phyloP scores from a whole-genome alignment of 176 grass and related monocot genomes.

The Saccharum spontaneum region DNA sequence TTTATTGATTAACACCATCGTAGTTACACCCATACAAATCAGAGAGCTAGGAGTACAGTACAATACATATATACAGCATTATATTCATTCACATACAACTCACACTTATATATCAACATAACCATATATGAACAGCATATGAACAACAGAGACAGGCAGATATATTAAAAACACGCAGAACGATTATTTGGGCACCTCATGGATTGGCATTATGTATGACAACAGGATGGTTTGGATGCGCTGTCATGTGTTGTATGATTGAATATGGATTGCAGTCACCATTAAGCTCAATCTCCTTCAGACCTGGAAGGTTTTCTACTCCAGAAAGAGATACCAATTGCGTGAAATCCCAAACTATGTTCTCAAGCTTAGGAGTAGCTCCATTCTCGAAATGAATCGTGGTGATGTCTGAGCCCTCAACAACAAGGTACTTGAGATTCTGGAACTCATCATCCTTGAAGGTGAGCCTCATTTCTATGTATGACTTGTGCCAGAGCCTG shows the following conservation, averaged over 20 bases:
- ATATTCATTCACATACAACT: too few species aligned
- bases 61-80: too few species aligned
- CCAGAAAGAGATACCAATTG: not conserved
- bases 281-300: conserved; percentile 15
- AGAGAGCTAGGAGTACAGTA: too few species aligned
- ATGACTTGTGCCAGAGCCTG: not conserved
- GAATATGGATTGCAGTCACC: not conserved
- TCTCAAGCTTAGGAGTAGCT: conserved; percentile 1
- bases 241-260: not conserved
- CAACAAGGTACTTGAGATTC: not conserved
- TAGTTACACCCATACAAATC: too few species aligned
- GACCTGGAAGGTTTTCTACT: not conserved
- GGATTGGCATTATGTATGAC: not conserved
- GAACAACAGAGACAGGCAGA: too few species aligned
- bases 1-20: too few species aligned
- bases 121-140: too few species aligned
- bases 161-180: too few species aligned
- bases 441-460: not conserved
- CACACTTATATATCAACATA: too few species aligned
- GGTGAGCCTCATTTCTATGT: not conserved
- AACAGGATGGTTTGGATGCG: not conserved
- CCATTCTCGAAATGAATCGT: not conserved
- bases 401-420: not conserved
- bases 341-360: not conserved
- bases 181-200: too few species aligned